These are phyloP conservation scores for Starmera quercuum DNA, from an alignment of 805 yeast species.

Conservation along the genomic window DNA sequence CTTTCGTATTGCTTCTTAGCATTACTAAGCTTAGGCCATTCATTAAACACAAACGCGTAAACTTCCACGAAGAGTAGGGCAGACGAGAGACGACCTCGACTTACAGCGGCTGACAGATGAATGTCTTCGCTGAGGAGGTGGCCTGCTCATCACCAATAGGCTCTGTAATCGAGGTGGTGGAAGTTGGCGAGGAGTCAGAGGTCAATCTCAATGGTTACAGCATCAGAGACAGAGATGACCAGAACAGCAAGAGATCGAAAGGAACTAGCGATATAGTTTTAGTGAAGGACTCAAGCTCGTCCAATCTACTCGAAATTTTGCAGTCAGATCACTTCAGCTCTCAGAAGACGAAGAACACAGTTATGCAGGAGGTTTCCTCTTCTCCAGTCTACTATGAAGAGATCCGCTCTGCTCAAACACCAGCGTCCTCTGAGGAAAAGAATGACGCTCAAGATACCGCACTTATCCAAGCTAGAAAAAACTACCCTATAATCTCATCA, in stretches of 20 bases:
- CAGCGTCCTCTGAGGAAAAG: neutral
- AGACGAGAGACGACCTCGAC: neutral
- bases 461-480: too few species aligned
- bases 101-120: neutral
- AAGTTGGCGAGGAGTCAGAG: neutral
- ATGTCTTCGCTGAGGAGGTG: neutral
- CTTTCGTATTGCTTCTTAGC: too few species aligned
- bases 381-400: neutral
- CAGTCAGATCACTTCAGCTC: neutral
- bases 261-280: neutral
- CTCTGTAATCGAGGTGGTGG: conserved; percentile 1
- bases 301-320: neutral
- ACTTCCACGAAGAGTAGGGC: too few species aligned
- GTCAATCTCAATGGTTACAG: neutral
- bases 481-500: neutral
- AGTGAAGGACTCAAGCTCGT: neutral
- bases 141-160: conserved; percentile 3
- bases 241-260: neutral
- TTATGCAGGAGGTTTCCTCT: neutral
- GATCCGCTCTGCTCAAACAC: conserved; percentile 1
- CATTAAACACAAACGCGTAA: too few species aligned
- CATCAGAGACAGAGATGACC: neutral
- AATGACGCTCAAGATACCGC: neutral
- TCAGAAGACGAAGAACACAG: neutral
- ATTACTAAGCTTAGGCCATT: too few species aligned